Percentiles rank a stretch among this genome's conserved stretches.
Evolutionary conservation across 306 rosid genomes (phyloP).

Genomic region (Casuarina glauca): DNA sequence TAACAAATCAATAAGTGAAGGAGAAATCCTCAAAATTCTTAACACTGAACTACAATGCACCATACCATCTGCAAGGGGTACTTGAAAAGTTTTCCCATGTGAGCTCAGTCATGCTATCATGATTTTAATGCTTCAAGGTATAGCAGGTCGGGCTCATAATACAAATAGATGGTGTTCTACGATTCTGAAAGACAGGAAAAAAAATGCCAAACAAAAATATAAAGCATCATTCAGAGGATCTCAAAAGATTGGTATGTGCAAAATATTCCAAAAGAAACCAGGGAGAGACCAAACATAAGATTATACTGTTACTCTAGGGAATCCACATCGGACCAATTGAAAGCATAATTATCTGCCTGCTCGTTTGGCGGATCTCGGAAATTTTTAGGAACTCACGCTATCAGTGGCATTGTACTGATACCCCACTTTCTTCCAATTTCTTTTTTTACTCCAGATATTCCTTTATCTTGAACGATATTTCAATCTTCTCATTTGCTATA

Average conservation of each 20-base stretch:
- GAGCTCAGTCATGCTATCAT: neutral
- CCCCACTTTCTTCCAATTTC: neutral
- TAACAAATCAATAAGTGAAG: neutral
- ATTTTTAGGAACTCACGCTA: neutral
- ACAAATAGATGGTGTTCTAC: neutral
- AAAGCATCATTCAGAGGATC: neutral
- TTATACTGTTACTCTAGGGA: neutral
- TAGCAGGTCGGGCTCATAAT: neutral
- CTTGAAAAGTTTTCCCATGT: neutral
- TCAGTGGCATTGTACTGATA: neutral
- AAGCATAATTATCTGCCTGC: neutral
- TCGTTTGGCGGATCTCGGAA: neutral
- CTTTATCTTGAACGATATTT: slow-evolving; percentile 15
- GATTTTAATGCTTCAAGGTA: slow-evolving; percentile 4
- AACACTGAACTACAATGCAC: neutral
- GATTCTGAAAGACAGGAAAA: too few species aligned
- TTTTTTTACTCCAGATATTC: slow-evolving; percentile 9
- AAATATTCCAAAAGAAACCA: neutral
- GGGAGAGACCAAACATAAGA: neutral
- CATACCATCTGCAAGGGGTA: neutral
- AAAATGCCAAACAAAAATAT: too few species aligned
- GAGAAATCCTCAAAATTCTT: neutral
- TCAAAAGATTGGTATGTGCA: neutral
- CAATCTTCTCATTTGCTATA: slow-evolving; percentile 8
- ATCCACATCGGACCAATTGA: neutral